Base-by-base conservation (phyloP, 2,329 filamentous ascomycete genomes). In the Ceratocystis smalleyi region DNA sequence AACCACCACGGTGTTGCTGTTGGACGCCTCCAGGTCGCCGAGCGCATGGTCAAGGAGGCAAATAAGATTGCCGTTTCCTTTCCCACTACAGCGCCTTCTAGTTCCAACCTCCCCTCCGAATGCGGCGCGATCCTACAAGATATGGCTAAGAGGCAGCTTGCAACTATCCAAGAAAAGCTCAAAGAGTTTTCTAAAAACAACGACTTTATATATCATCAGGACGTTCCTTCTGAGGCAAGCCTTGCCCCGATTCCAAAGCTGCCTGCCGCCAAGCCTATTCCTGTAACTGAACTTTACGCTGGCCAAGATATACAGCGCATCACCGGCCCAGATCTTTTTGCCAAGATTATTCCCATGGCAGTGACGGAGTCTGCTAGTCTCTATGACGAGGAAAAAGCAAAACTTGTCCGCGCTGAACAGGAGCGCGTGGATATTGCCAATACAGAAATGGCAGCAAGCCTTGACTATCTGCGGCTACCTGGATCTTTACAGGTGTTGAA, bases 371-470 rank as follows among this genome's bases (percentile, higher is more conserved):
- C 90, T 27, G 94, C 94, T 12, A 97, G 94, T 76, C 77, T 97
- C 70, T 99, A 99, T 73, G 94, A 97, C 68, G 94, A 99, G 74
- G 94, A 99, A 73, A 99, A 99, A 75, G 94, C 94, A 12, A 97
- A 99, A 74, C 77, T 99, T 65, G 85, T 96, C 49, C 84, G 94
- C 65, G 92, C 92, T 1, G 95, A 99, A 75, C 91, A 90, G 0
- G 94, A 99, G 74, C 85, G 89, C 69, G 91, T 95, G 0, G 92
- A 97, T 70, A 86, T 87, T 43, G 92, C 94, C 17, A 95, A 97
- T 70, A 85, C 91, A 64, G 94, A 99, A 74, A 95, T 99, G 88
- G 92, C 88, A 2, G 90, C 94, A 17, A 96, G 91, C 69, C 75
- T 99, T 66, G 92, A 97, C 73, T 97, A 97, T 71, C 77, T 99